A percentile compares a stretch with the other conserved stretches of the same genome.
Evolutionary conservation across 179 eudicot species (phyloP).

Genomic region (Beta corolliflora): DNA sequence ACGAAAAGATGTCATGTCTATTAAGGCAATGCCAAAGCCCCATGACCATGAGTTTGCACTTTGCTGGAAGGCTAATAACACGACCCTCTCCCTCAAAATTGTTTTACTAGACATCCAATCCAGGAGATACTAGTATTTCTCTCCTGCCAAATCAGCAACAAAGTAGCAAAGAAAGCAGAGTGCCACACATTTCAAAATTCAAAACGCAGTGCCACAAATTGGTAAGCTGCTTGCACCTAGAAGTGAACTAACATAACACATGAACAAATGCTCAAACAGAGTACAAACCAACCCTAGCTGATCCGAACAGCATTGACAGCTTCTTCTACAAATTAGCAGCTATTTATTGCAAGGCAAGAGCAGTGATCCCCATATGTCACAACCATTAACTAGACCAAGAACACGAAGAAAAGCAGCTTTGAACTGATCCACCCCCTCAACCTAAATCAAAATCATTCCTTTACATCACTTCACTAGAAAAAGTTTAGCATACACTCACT

Average conservation of each 20-base stretch:
- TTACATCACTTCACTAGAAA: neutral
- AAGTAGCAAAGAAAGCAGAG: neutral
- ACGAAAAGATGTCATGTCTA: neutral
- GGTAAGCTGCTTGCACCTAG: neutral
- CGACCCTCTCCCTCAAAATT: neutral
- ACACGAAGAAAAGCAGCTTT: neutral
- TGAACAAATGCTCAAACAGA: neutral
- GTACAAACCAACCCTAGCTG: neutral
- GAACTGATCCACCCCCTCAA: neutral
- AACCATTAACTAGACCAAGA: neutral
- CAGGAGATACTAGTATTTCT: neutral
- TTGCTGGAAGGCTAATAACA: neutral
- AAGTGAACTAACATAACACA: neutral
- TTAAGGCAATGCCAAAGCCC: neutral
- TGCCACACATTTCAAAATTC: no score
- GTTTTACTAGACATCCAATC: neutral
- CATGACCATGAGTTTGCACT: neutral
- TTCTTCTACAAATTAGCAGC: neutral
- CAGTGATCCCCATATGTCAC: neutral
- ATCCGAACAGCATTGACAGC: neutral
- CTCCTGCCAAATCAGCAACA: neutral
- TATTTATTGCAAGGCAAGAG: neutral
- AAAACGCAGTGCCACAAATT: no score
- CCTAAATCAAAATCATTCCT: neutral
- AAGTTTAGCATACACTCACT: neutral